Evolutionary conservation across 2,329 filamentous ascomycete species (phyloP).

Genomic region (Aspergillus udagawae): DNA sequence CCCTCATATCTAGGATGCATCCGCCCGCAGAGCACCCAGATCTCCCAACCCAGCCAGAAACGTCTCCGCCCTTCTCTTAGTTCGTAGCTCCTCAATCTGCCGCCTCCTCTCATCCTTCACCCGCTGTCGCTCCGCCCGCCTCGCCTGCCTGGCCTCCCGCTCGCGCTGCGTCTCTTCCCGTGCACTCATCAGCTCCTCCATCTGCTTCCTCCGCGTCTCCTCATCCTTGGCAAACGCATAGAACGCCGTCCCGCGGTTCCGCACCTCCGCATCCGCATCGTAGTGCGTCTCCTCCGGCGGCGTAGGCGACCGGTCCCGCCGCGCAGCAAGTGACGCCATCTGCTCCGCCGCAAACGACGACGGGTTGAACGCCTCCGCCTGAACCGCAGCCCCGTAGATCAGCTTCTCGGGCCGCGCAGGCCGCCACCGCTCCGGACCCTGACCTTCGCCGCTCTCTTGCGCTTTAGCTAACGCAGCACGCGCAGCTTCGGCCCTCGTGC

Average conservation of each 20-base stretch:
- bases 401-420: slow-evolving; percentile 61
- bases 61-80: slow-evolving; percentile 65
- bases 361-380: slow-evolving; percentile 76
- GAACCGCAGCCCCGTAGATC: slow-evolving; percentile 82
- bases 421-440: slow-evolving; percentile 27
- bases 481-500: slow-evolving; percentile 65
- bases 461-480: slow-evolving; percentile 55
- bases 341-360: slow-evolving; percentile 59
- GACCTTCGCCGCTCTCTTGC: slow-evolving; percentile 18
- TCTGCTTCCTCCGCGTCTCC: slow-evolving; percentile 64
- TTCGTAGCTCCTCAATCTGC: slow-evolving; percentile 49
- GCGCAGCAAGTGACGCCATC: slow-evolving; percentile 75
- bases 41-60: slow-evolving; percentile 60
- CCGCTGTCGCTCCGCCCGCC: slow-evolving; percentile 55
- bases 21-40: slow-evolving; percentile 20
- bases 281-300: slow-evolving; percentile 81
- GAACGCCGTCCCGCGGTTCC: slow-evolving; percentile 86
- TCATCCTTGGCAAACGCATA: slow-evolving; percentile 82
- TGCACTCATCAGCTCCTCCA: slow-evolving; percentile 67
- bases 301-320: slow-evolving; percentile 73
- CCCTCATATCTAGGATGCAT: neutral
- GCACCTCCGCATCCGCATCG: slow-evolving; percentile 75
- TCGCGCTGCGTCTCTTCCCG: slow-evolving; percentile 64
- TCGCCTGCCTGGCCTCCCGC: slow-evolving; percentile 53
- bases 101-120: slow-evolving; percentile 59